Evolutionary conservation across 2,329 filamentous ascomycete genomes (phyloP), one percentile per base, ranked within the genome.

Genomic region (Botryotinia convoluta): DNA sequence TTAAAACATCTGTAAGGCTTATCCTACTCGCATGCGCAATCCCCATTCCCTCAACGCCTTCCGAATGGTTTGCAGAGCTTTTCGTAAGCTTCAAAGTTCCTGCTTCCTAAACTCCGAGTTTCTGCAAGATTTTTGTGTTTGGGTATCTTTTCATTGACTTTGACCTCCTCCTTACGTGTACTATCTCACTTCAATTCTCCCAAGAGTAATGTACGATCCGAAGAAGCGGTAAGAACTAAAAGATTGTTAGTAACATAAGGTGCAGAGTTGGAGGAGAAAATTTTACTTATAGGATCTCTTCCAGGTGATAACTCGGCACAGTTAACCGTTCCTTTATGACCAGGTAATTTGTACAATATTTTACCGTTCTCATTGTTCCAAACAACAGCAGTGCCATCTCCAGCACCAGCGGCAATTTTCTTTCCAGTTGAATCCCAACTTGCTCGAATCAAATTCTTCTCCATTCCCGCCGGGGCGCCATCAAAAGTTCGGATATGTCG

Each of bases 301-400:
- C 89, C 88, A 7, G 95, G 94, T 67, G 93, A 92, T 81, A 99
- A 97, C 78, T 97, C 92, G 72, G 95, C 95, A 81, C 95, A 94
- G 81, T 98, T 99, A 69, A 98, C 96, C 0, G 93, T 93, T 48
- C 95, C 96, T 83, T 94, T 96, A 82, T 99, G 96, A 0, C 96
- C 96, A 1, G 96, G 96, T 70, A 99, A 86, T 84, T 98, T 98
- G 84, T 98, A 97, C 76, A 97, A 83, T 78, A 99, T 86, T 84
- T 97, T 98, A 74, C 93, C 95, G n/a, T 89, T 92, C 81, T 93
- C 91, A 72, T 87, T 90, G 69, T 96, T 95, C 96, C 96, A 99
- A 16, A 98, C 90, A 22, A 97, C 91, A 29, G 94, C 94, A 12
- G 92, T 97, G 39, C 94, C 92, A 80, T 99, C 96, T 22, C 94